Base-by-base conservation (phyloP, 768 basidiomycete species). In the Ephemerocybe angulata region DNA sequence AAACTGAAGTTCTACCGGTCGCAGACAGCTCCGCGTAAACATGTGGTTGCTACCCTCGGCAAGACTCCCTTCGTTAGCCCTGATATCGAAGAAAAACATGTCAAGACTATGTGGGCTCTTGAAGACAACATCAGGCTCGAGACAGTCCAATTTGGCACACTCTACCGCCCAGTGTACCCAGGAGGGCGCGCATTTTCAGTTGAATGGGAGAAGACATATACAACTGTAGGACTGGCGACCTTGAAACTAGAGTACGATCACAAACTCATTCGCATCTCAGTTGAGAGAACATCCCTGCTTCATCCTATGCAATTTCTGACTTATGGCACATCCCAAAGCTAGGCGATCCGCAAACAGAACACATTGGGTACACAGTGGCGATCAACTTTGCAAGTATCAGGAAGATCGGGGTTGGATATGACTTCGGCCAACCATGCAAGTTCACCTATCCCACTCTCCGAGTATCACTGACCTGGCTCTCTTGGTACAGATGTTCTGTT, bases 191-290 rank as follows among this genome's bases (percentile, higher is more conserved):
- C 75, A 2, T 92, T 87, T 65, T 90, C 88, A 0, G 70, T 84
- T 3, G 90, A 92, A 67, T 89, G 83, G 79, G 80, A 87, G 52
- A 68, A 75, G 37, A 71, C 81, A 38, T 84, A 81, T 56, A 65
- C 69, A 37, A 57, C 61, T 7, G 58, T 73, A 11, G 76, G 81
- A 31, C 73, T 76, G 29, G 86, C 78, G 0, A 77, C 79, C 65
- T 65, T 90, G 19, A 66, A 72, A 29, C 82, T 91, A 30, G 80
- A 86, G 52, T 90, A 88, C 59, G 83, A 84, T 27, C 80, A 87
- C 60, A 88, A 85, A 68, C 62, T 80, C 15, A 76, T 92, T 31
- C 79, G 80, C 13, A 75, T 90, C 15, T 75, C 73, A 68, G 88
- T 87, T 55, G 60, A 74, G 63, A n/a, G n/a, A 25, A 13, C 6